A percentile compares a stretch with the other conserved stretches of the same genome.
Conservation (phyloP, 2,329 filamentous ascomycete species). For the Pyrenochaeta sp. region DNA sequence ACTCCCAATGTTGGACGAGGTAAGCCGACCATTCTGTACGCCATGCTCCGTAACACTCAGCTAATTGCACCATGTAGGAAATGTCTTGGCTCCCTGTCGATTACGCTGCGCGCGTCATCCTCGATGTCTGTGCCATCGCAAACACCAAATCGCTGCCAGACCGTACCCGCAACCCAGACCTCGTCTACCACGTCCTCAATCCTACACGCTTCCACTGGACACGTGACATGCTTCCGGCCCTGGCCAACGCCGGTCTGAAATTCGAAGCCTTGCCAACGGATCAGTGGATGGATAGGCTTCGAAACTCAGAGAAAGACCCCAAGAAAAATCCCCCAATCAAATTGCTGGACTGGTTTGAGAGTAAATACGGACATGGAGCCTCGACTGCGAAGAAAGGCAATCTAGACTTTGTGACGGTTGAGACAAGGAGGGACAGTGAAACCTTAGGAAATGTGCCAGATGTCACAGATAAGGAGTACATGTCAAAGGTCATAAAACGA, state of each 20-base stretch:
- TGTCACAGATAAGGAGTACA: conserved; percentile 21
- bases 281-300: conserved; percentile 37
- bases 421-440: conserved; percentile 23
- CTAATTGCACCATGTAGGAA: conserved; percentile 1
- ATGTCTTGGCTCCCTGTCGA: conserved; percentile 57
- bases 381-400: conserved; percentile 8
- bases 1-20: conserved; percentile 56
- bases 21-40: too few relatives aligned
- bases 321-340: conserved; percentile 39
- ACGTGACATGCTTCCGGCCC: conserved; percentile 60
- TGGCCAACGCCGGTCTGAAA: conserved; percentile 53
- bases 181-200: conserved; percentile 64
- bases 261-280: conserved; percentile 32
- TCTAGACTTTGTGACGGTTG: conserved; percentile 21
- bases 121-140: conserved; percentile 12
- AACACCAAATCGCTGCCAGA: not conserved
- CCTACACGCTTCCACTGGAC: conserved; percentile 62
- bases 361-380: conserved; percentile 31
- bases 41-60: too few relatives aligned
- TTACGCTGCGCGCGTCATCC: conserved; percentile 48
- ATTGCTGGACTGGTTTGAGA: conserved; percentile 39
- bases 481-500: conserved; percentile 24
- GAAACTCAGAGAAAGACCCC: conserved; percentile 29
- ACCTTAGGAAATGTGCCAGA: conserved; percentile 16
- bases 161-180: conserved; percentile 15